Evolutionary conservation across 257 asterid genomes (phyloP).

Genomic region (Plectranthus barbatus): DNA sequence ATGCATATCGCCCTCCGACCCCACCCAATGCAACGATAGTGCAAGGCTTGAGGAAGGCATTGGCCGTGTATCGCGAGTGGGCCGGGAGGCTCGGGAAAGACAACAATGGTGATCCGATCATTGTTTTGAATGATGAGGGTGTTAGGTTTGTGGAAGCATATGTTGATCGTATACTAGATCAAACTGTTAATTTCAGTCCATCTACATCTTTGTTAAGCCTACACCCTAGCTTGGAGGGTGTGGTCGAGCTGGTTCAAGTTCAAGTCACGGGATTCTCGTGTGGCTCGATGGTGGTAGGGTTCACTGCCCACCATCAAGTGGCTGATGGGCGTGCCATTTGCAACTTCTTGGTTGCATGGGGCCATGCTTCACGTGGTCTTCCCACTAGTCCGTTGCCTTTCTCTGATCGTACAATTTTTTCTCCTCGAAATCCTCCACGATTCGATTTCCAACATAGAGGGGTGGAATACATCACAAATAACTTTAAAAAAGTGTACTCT

Average conservation of each 20-base stretch:
- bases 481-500: slow-evolving; percentile 25
- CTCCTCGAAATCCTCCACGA: slow-evolving; percentile 44
- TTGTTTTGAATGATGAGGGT: slow-evolving; percentile 61
- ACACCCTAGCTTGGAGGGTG: slow-evolving; percentile 50
- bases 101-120: slow-evolving; percentile 27
- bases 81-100: slow-evolving; percentile 72
- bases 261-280: slow-evolving; percentile 70
- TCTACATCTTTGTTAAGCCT: slow-evolving; percentile 45
- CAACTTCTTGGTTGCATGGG: slow-evolving; percentile 82
- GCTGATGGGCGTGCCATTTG: slow-evolving; percentile 72
- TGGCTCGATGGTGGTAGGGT: slow-evolving; percentile 76
- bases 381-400: slow-evolving; percentile 38
- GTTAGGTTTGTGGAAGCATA: slow-evolving; percentile 74
- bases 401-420: slow-evolving; percentile 48
- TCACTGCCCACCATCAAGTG: slow-evolving; percentile 68
- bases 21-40: slow-evolving; percentile 43
- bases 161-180: slow-evolving; percentile 40
- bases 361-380: slow-evolving; percentile 52
- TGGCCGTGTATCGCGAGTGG: slow-evolving; percentile 58
- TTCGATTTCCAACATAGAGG: slow-evolving; percentile 60
- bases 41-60: slow-evolving; percentile 52
- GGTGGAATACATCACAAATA: slow-evolving; percentile 35
- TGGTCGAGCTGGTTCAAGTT: slow-evolving; percentile 63
- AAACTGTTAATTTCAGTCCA: slow-evolving; percentile 32
- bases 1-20: slow-evolving; percentile 72